A percentile compares a stretch with the other conserved stretches of the same genome.
Evolutionary conservation across 169 alveolate species (phyloP).

Genomic region (Plasmodium billcollinsi): DNA sequence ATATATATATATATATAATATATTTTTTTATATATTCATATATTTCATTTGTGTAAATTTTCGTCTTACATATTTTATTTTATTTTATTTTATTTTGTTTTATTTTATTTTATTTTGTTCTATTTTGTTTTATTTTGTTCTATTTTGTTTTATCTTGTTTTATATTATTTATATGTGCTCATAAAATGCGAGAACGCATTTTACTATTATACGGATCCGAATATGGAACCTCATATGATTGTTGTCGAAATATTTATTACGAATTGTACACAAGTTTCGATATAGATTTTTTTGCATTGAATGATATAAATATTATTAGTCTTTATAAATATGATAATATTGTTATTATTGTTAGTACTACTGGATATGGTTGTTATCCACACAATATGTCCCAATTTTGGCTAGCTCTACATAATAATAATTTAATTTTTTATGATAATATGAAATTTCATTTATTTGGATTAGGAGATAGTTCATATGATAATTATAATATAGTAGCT

Average conservation of each 20-base stretch:
- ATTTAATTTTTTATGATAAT: conserved; percentile 25
- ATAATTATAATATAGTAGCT: conserved; percentile 59
- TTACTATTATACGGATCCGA: conserved; percentile 46
- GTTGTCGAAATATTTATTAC: conserved; percentile 47
- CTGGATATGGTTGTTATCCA: conserved; percentile 68
- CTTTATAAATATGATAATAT: conserved; percentile 50
- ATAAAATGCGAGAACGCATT: not conserved
- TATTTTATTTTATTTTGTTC: not conserved
- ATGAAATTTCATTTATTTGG: conserved; percentile 68
- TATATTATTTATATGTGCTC: not conserved
- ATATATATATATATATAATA: conserved; percentile 9
- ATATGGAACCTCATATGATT: conserved; percentile 68
- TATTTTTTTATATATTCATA: not conserved
- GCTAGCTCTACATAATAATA: conserved; percentile 19
- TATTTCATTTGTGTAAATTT: not conserved
- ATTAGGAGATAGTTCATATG: conserved; percentile 73
- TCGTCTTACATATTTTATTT: too few relatives aligned
- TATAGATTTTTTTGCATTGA: conserved; percentile 28
- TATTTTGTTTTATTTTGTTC: not conserved
- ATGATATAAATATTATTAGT: conserved; percentile 31
- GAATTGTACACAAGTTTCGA: conserved; percentile 47
- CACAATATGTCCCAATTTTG: conserved; percentile 49
- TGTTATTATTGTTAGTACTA: conserved; percentile 66
- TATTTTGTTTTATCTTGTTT: too few relatives aligned
- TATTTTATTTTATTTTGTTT: too few relatives aligned